phyloP scores from a whole-genome alignment of 2,329 filamentous ascomycete species.

The Trichoderma sp. region DNA sequence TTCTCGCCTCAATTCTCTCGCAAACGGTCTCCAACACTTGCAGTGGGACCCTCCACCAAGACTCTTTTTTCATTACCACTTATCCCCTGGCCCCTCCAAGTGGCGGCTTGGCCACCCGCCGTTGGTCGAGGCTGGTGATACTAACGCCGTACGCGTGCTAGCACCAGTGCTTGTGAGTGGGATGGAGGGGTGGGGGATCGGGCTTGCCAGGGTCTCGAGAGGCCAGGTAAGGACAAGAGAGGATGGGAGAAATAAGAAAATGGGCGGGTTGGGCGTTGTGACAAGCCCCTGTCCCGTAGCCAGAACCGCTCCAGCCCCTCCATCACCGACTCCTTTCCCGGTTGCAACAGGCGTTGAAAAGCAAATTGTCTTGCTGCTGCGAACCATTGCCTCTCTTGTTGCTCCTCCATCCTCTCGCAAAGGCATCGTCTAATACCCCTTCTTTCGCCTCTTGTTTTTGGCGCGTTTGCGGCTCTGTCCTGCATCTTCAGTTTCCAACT shows the following conservation, averaged over 20 bases:
- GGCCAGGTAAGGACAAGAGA: not conserved
- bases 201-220: slow-evolving; percentile 20
- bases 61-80: not conserved
- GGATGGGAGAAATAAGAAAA: not conserved
- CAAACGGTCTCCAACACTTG: not conserved
- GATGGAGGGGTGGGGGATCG: slow-evolving; percentile 20
- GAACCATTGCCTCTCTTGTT: slow-evolving; percentile 28
- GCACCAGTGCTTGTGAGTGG: not conserved
- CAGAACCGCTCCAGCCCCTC: slow-evolving; percentile 41
- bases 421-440: slow-evolving; percentile 25
- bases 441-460: slow-evolving; percentile 7
- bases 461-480: slow-evolving; percentile 16
- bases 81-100: slow-evolving; percentile 11
- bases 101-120: slow-evolving; percentile 18
- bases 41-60: slow-evolving; percentile 8
- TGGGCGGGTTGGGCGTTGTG: slow-evolving; percentile 15
- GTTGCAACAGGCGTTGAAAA: slow-evolving; percentile 28
- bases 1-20: not conserved
- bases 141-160: slow-evolving; percentile 12
- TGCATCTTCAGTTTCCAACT: slow-evolving; percentile 23
- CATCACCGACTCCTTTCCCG: slow-evolving; percentile 36
- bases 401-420: slow-evolving; percentile 26
- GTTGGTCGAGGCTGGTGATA: slow-evolving; percentile 13
- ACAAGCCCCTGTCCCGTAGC: slow-evolving; percentile 29
- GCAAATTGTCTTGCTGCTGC: slow-evolving; percentile 27